Evolutionary conservation across 441 rosid genomes (phyloP), one percentile per base, ranked within the genome.

Genomic region (Adansonia madagascariensis): DNA sequence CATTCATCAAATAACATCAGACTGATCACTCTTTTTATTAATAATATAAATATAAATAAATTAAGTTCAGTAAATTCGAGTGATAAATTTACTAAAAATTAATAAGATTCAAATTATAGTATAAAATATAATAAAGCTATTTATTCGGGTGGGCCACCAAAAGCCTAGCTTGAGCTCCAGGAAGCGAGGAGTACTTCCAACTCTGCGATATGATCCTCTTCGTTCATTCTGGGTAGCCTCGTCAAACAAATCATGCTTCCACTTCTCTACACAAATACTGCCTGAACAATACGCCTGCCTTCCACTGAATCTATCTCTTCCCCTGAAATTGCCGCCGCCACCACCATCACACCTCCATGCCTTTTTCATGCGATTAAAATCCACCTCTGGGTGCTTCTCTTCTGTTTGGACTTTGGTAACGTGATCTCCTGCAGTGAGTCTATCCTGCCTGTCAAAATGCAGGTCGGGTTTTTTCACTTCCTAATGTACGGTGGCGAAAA

Each of bases 231-330:
- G 57, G 84, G 78, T 90, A 6, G 94, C 89, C 75, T 94, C 97
- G 9, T 89, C 91, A 59, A 83, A 96, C 89, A 96, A 75, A 83
- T 96, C 98, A 55, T 96, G 98, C 84, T 84, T 93, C 98, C 99
- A 96, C 82, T 91, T 96, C 85, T 91, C 98, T 50, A 78, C 85
- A 44, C 67, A 82, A 35, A 80, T 78, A 71, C 83, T 84, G 63
- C 87, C 82, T 39, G 87, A 77, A 27, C 15, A 77, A 78, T 79
- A 80, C 39, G 82, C 89, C 81, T 84, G 92, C 86, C 91, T 83
- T 73, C 85, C 88, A 41, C 43, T 82, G 52, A 79, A 81, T 82
- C 87, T 77, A 43, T 90, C 97, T 81, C 93, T 87, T 79, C 82
- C 91, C 74, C 80, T 81, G 77, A 82, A 82, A 75, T 76, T 83